phyloP scores from a whole-genome alignment of 1,139 yeast species.

The Arxiozyma slooffiae region DNA sequence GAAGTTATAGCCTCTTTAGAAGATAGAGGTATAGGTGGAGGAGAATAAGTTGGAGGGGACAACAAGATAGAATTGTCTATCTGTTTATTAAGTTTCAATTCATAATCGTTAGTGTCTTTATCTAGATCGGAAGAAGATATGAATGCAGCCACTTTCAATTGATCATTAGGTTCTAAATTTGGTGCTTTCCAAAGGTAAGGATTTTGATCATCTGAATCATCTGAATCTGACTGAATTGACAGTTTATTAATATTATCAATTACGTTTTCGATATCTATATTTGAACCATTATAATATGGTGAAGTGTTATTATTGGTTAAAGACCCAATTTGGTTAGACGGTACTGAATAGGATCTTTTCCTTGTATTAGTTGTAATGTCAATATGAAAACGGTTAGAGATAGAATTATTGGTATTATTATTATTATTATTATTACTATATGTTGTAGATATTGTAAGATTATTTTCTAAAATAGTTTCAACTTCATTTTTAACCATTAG shows the following conservation, averaged over 20 bases:
- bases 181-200: conserved; percentile 34
- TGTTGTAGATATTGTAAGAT: conserved; percentile 1
- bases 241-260: neutral
- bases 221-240: conserved; percentile 1
- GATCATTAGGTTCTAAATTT: conserved; percentile 32
- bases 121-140: conserved; percentile 4
- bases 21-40: conserved; percentile 2
- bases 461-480: conserved; percentile 14
- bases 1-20: neutral
- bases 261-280: neutral
- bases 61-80: neutral
- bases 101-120: conserved; percentile 2
- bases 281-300: neutral
- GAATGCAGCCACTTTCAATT: conserved; percentile 26
- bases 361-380: conserved; percentile 2
- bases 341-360: conserved; percentile 27
- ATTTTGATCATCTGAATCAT: conserved; percentile 9
- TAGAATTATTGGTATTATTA: neutral
- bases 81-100: neutral
- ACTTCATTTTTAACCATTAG: conserved; percentile 30
- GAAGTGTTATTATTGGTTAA: neutral
- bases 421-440: conserved; percentile 7
- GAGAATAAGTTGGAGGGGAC: neutral
- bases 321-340: conserved; percentile 7
- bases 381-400: too few relatives aligned